phyloP scores from a whole-genome alignment of 192 early-diverging fungal species.

The Coemansia sp. region DNA sequence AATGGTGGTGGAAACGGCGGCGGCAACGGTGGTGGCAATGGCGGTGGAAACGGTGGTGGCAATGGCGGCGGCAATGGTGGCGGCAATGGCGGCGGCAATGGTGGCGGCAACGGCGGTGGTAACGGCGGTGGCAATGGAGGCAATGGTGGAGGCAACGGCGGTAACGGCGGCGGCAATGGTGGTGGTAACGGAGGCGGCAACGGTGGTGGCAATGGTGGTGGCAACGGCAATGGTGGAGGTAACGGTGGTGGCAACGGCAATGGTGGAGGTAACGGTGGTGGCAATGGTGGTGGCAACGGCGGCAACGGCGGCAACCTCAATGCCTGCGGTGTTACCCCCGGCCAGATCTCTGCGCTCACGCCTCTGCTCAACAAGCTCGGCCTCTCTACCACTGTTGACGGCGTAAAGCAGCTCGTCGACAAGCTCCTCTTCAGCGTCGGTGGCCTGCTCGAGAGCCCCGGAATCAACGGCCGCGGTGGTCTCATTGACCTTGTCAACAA shows the following conservation, averaged over 20 bases:
- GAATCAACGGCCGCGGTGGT: slow-evolving; percentile 27
- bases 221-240: slow-evolving; percentile 3
- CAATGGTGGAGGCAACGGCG: slow-evolving; percentile 6
- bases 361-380: slow-evolving; percentile 44
- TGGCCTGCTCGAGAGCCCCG: slow-evolving; percentile 35
- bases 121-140: slow-evolving; percentile 1
- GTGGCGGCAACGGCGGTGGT: neutral
- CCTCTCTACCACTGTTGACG: slow-evolving; percentile 29
- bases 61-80: slow-evolving; percentile 8
- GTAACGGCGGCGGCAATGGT: slow-evolving; percentile 7
- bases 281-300: slow-evolving; percentile 6
- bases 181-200: slow-evolving; percentile 2
- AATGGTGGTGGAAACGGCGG: slow-evolving; percentile 13
- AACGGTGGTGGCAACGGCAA: slow-evolving; percentile 1
- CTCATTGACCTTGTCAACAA: slow-evolving; percentile 45
- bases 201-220: slow-evolving; percentile 1
- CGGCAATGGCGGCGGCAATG: neutral
- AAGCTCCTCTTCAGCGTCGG: slow-evolving; percentile 31
- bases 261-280: slow-evolving; percentile 1
- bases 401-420: slow-evolving; percentile 48
- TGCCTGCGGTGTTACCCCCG: slow-evolving; percentile 35
- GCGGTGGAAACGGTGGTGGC: slow-evolving; percentile 2
- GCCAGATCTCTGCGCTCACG: slow-evolving; percentile 47
- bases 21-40: slow-evolving; percentile 3
- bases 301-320: slow-evolving; percentile 20